phyloP scores from a whole-genome alignment of 345 rosid genomes.

The Pelargonium nanum region DNA sequence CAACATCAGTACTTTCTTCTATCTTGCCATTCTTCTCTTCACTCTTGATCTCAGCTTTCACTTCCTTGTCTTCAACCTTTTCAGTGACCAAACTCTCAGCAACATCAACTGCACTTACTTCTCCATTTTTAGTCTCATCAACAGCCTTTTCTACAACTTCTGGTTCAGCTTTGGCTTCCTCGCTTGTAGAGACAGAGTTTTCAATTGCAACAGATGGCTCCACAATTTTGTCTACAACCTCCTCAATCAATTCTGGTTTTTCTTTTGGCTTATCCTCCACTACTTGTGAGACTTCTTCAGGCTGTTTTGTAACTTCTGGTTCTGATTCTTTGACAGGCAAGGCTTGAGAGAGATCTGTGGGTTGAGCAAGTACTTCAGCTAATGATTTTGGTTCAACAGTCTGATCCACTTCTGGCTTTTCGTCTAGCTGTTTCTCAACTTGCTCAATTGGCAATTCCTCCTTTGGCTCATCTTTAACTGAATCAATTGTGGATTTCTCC shows the following conservation, averaged over 20 bases:
- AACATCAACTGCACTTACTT: not conserved
- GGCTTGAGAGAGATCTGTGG: no score
- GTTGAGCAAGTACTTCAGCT: no score
- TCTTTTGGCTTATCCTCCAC: no score
- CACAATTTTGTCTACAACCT: no score
- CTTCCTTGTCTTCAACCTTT: not conserved
- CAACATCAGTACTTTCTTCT: slow-evolving; percentile 7
- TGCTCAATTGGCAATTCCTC: not conserved
- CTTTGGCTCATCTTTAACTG: no score
- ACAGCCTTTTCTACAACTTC: slow-evolving; percentile 2
- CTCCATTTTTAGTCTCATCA: not conserved
- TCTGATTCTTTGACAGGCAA: slow-evolving; percentile 1
- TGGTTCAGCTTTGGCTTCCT: slow-evolving; percentile 3
- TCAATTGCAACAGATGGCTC: no score
- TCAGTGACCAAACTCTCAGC: not conserved
- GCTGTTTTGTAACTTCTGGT: not conserved
- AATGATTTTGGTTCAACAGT: no score
- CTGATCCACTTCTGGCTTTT: no score
- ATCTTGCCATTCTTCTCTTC: slow-evolving; percentile 8
- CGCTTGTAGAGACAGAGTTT: not conserved
- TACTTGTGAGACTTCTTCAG: not conserved
- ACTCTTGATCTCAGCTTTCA: no score
- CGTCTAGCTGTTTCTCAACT: no score
- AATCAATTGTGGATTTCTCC: slow-evolving; percentile 2
- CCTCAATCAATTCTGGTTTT: no score